Conservation (phyloP, 805 yeast genomes). For the Brettanomyces anomalus region DNA sequence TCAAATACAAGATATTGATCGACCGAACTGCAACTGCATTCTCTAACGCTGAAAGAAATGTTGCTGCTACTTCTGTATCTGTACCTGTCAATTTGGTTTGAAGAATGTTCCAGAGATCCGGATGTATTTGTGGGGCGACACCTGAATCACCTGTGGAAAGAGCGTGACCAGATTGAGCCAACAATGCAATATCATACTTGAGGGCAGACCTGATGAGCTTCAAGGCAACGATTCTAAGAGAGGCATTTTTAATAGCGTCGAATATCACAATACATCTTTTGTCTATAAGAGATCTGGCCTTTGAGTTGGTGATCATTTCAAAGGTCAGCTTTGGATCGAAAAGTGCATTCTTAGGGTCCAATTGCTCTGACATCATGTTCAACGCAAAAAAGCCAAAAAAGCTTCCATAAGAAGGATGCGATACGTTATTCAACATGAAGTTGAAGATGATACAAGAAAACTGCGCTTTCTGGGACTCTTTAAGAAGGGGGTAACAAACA, state of each 20-base stretch:
- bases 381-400: slow-evolving; percentile 19
- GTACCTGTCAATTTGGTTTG: slow-evolving; percentile 14
- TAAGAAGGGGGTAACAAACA: slow-evolving; percentile 30
- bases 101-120: slow-evolving; percentile 19
- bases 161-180: slow-evolving; percentile 16
- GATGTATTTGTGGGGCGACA: slow-evolving; percentile 11
- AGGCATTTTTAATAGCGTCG: slow-evolving; percentile 14
- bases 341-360: slow-evolving; percentile 10
- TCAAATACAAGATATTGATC: slow-evolving; percentile 14
- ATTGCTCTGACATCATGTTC: slow-evolving; percentile 13
- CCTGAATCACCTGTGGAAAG: slow-evolving; percentile 11
- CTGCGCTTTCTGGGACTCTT: slow-evolving; percentile 41
- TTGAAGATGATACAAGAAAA: slow-evolving; percentile 43
- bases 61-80: slow-evolving; percentile 10
- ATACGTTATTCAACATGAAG: slow-evolving; percentile 31
- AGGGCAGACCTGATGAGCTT: slow-evolving; percentile 13
- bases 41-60: slow-evolving; percentile 12
- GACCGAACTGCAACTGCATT: slow-evolving; percentile 12
- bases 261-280: slow-evolving; percentile 27
- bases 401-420: slow-evolving; percentile 15
- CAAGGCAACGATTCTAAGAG: slow-evolving; percentile 11
- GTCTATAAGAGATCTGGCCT: slow-evolving; percentile 40
- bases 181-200: slow-evolving; percentile 16
- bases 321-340: slow-evolving; percentile 24
- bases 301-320: slow-evolving; percentile 34